Base-by-base conservation (phyloP, 345 rosid species). In the Brassica cretica region DNA sequence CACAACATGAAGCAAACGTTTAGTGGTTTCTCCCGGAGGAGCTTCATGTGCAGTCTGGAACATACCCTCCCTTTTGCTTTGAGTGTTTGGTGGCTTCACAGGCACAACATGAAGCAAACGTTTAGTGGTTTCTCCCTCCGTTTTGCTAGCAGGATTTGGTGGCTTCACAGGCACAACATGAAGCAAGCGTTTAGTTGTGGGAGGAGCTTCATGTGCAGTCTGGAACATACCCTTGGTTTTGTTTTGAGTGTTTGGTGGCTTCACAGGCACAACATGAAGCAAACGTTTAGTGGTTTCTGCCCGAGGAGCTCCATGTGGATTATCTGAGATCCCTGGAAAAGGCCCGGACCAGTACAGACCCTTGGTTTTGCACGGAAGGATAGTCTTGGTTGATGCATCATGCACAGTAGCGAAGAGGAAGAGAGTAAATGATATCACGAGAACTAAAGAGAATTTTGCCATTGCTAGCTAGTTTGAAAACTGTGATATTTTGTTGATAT, bases 361-460 rank as follows among this genome's bases (percentile, higher is more conserved):
- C 46, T 64, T 73, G 21, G 18, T 16, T 30, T 44, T 21, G 7
- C 11, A 12, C 3, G 30, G 60, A 72, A 16, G 21, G 46, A 6
- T 53, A 53, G 21, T 53, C 58, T 15, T 53, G 58, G 21, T 53
- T 53, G 21, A 37, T 53, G 78, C 71, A 35, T 21, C 16, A 53
- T 53, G 18, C 1, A 1, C 65, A 65, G 29, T 5, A 24, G 25
- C 56, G 5, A 74, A 74, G 56, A 74, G 19, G 65, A 74, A 2
- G 63, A 59, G 71, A 55, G 2, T 35, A n/a, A 74, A 53, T 1
- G 58, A 24, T 49, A 73, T 64, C 32, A 73, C 15, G 11, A 73
- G 64, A 63, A 3, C 18, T 63, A 63, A 73, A 46, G 18, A 3
- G 61, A 44, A 5, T 64, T 46, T 74, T 2, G 27, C 25, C 78